Conservation (phyloP, 2,329 filamentous ascomycete genomes). For the Helicocarpus griseus region DNA sequence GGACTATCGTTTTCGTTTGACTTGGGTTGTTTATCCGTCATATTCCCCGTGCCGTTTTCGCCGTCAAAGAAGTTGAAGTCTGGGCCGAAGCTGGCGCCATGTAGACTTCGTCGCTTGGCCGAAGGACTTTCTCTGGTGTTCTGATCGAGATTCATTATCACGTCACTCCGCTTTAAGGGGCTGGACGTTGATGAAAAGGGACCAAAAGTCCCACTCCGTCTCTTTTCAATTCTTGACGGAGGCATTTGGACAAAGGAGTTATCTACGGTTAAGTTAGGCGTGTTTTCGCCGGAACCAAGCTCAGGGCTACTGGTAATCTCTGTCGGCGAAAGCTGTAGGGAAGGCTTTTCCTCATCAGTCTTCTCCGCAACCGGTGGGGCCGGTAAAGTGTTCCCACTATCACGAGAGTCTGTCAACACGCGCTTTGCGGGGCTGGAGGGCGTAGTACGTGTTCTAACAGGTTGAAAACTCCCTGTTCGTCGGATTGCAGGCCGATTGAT, state of each 20-base stretch:
- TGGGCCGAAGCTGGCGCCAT: constrained; percentile 55
- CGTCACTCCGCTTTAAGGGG: constrained; percentile 84
- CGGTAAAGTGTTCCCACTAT: constrained; percentile 59
- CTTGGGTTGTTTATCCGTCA: constrained; percentile 9
- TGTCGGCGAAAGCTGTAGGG: constrained; percentile 1
- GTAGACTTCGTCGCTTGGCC: constrained; percentile 80
- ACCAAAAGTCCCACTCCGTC: constrained; percentile 37
- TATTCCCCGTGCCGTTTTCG: constrained; percentile 20
- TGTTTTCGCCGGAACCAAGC: constrained; percentile 13
- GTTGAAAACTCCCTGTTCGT: constrained; percentile 25
- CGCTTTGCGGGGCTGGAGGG: constrained; percentile 75
- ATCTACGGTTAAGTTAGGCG: constrained; percentile 21
- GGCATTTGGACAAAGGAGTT: constrained; percentile 10
- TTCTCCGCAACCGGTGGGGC: constrained; percentile 25
- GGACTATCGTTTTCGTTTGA: constrained; percentile 16
- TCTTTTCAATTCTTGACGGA: constrained; percentile 41
- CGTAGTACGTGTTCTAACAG: constrained; percentile 53
- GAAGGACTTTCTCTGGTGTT: constrained; percentile 59
- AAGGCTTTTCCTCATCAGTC: constrained; percentile 3
- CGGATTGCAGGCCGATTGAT: constrained; percentile 40
- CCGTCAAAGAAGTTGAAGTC: constrained; percentile 70
- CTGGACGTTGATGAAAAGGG: constrained; percentile 56
- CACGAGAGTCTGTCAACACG: constrained; percentile 58
- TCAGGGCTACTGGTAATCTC: constrained; percentile 4
- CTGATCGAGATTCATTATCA: constrained; percentile 77